Percentiles rank a stretch among this genome's conserved stretches.
Evolutionary conservation across 371 early-diverging fungal species (phyloP).

Genomic region (Lichtheimia ramosa): DNA sequence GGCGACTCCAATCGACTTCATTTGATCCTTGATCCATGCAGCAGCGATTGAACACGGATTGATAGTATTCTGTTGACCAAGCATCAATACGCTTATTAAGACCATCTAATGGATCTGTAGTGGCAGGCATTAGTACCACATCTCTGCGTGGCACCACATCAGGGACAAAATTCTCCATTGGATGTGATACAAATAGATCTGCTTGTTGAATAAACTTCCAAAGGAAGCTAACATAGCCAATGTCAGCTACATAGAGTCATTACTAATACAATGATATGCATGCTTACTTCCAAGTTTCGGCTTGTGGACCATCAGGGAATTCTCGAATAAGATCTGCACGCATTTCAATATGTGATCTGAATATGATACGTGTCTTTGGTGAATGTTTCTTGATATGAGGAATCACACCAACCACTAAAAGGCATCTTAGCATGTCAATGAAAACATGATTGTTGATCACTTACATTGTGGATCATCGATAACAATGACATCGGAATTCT

Average conservation of each 20-base stretch:
- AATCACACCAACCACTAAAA: constrained; percentile 69
- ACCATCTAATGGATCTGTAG: constrained; percentile 76
- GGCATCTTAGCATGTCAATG: background rate
- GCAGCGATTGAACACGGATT: constrained; percentile 75
- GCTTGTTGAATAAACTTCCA: constrained; percentile 73
- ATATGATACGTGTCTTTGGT: constrained; percentile 72
- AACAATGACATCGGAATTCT: constrained; percentile 73
- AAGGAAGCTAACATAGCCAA: constrained; percentile 49
- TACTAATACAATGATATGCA: background rate
- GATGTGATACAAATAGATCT: constrained; percentile 82
- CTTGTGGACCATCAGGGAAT: constrained; percentile 56
- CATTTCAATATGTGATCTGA: constrained; percentile 87
- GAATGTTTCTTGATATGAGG: constrained; percentile 72
- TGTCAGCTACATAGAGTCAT: background rate
- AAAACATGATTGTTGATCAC: background rate
- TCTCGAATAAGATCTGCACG: constrained; percentile 69
- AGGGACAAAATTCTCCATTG: constrained; percentile 74
- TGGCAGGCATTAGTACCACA: constrained; percentile 73
- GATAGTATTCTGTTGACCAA: constrained; percentile 65
- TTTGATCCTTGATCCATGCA: constrained; percentile 70
- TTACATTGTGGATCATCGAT: constrained; percentile 88
- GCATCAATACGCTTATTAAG: constrained; percentile 67
- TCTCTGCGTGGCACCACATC: constrained; percentile 62
- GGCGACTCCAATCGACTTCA: constrained; percentile 60
- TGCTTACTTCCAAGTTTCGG: constrained; percentile 61